Evolutionary conservation across 192 early-diverging fungal genomes (phyloP), one percentile per base, ranked within the genome.

Genomic region (Entomortierella lignicola): DNA sequence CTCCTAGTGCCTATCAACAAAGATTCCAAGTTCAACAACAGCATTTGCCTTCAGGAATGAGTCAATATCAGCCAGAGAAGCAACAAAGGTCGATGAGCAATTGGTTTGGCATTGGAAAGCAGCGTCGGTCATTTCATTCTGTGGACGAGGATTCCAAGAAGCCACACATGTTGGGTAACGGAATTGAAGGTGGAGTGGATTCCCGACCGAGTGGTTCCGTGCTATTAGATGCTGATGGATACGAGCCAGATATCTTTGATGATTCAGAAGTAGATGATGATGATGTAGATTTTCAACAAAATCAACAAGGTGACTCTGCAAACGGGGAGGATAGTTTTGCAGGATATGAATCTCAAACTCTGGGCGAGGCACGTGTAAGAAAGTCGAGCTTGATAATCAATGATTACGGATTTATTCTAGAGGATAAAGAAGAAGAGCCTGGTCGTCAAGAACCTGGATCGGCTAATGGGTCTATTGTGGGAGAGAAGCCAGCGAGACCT

Each of bases 371-470:
- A 25, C 25, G 7, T 44, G 61, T 6, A 51, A 54, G 41, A 10
- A 59, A 54, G 42, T 23, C 71, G 1, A 30, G 30, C 6, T 20
- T 77, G 2, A 31, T 58, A 17, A 53, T 79, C 7, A 70, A 79
- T 13, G 43, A 79, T 20, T 79, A 70, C 57, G 75, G 75, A 10
- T 79, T 79, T 29, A 70, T 79, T 48, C 58, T 59, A 2, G 60
- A 55, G 5, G 42, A 66, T 20, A n/a, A 29, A 13, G 65, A 62
- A n/a, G 72, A 73, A 5, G 57, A 66, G 34, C 5, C 10, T 7
- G 34, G 4, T 37, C 34, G 10, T 10, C 34, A 37, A 23, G 57
- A 52, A 48, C 31, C 21, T 0, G 29, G 32, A 29, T 23, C 41
- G 27, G 27, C 10, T 10, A 18, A 32, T 8, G 47, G 20, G 47